These are phyloP conservation scores for Paraconiothyrium brasiliense DNA, from an alignment of 2,329 filamentous ascomycete genomes.

Conservation along the genomic window DNA sequence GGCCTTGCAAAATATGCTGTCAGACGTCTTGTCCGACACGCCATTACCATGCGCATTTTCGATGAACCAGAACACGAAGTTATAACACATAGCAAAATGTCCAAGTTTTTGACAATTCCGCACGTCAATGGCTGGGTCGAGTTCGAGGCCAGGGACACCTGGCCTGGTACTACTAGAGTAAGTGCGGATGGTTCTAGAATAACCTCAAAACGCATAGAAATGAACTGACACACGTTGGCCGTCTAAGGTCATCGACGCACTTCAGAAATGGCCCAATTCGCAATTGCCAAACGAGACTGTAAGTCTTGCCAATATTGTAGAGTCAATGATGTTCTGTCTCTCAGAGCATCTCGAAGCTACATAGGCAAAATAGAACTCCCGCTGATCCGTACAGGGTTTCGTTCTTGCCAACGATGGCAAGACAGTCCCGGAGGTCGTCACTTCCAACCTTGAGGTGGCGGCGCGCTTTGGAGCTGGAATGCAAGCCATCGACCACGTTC, in stretches of 20 bases:
- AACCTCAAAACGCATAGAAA: conserved; percentile 11
- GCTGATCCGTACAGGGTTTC: conserved; percentile 22
- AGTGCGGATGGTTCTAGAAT: conserved; percentile 13
- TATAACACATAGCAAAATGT: conserved; percentile 22
- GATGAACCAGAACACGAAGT: conserved; percentile 23
- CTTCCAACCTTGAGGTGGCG: conserved; percentile 19
- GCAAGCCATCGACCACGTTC: conserved; percentile 20
- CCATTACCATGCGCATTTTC: conserved; percentile 26
- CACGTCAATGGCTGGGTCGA: conserved; percentile 23
- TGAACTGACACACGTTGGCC: conserved; percentile 12
- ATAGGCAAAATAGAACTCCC: background rate
- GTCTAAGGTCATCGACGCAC: conserved; percentile 21
- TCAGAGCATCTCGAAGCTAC: conserved; percentile 3
- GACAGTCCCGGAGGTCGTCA: conserved; percentile 21
- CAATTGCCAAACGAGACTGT: conserved; percentile 23
- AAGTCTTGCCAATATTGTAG: conserved; percentile 3
- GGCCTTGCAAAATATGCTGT: conserved; percentile 21
- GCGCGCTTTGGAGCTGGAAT: conserved; percentile 22
- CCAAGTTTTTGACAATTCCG: conserved; percentile 26
- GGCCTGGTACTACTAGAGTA: conserved; percentile 23
- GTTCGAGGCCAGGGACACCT: conserved; percentile 20
- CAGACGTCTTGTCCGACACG: conserved; percentile 22
- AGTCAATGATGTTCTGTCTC: conserved; percentile 3
- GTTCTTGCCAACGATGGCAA: conserved; percentile 27
- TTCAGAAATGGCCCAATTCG: conserved; percentile 28